Base-by-base conservation (phyloP, 306 rosid genomes). In the Gastrolobium bilobum region DNA sequence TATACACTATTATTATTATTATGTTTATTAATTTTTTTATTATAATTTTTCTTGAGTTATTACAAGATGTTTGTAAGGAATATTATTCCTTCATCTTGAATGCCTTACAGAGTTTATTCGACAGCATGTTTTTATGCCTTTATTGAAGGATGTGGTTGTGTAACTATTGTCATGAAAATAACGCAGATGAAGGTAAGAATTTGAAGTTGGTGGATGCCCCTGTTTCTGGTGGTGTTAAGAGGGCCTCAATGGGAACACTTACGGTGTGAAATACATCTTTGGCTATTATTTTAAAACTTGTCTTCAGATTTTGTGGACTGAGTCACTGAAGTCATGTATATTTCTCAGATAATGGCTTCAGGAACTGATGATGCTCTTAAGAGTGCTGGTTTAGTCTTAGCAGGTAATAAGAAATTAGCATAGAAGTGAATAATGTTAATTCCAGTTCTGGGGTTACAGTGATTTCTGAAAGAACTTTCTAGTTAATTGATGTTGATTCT, bases 161-260 rank as follows among this genome's bases (percentile, higher is more conserved):
- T 84, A 83, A 60, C 61, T 42, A 26, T 76, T 62, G 54, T 79
- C 82, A 65, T 81, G 63, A 77, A 74, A 68, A 80, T 84, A 78
- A 85, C 71, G 53, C 87, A 94, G 97, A 86, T 82, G 93, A 91
- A 79, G 91, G 86, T 64, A 94, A 86, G 81, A 85, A 85, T 84
- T 85, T 94, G 87, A 94, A 92, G 86, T 84, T 94, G 89, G 94
- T 94, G 82, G 98, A 94, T 85, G 98, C 98, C 75, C 98, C 98
- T 42, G 97, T 94, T 78, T 94, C 97, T 80, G 98, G 98, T 58
- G 98, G 98, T 76, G 97, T 92, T 83, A 75, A 46, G 81, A 92
- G 90, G 79, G 98, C 98, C 57, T 81, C 97, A 50, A 10, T 68
- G 68, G 98, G 98, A 85, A 73, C 93, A 13, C 97, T 94, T 84